These are phyloP conservation scores for Tuber brumale DNA, from an alignment of 495 filamentous ascomycete genomes.

Conservation along the genomic window DNA sequence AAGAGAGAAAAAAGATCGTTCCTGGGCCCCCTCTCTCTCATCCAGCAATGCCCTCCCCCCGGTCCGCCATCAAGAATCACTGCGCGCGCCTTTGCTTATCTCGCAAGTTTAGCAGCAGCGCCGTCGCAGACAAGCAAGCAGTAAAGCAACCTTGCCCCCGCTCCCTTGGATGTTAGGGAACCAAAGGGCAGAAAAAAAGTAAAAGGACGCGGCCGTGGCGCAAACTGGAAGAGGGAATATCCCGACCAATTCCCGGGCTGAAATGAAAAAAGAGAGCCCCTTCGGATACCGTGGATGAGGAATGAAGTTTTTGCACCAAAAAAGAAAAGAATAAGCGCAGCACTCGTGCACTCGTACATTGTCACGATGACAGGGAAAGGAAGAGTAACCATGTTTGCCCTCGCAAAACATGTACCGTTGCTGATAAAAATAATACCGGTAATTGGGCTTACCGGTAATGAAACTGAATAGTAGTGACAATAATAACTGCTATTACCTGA, in stretches of 20 bases:
- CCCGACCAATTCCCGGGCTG: constrained; percentile 18
- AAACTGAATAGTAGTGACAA: background rate
- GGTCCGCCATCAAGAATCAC: background rate
- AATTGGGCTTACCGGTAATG: background rate
- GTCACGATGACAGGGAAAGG: background rate
- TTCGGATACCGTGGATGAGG: background rate
- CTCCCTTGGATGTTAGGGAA: constrained; percentile 1
- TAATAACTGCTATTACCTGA: background rate
- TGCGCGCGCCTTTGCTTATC: background rate
- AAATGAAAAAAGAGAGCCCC: constrained; percentile 1
- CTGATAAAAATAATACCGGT: background rate
- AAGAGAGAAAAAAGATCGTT: background rate
- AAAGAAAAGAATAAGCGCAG: constrained; percentile 2
- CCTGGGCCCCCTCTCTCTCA: background rate
- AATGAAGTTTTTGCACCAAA: background rate
- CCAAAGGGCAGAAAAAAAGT: constrained; percentile 1
- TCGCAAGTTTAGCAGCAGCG: background rate
- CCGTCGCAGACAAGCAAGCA: background rate
- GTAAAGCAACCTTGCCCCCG: background rate
- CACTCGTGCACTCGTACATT: too few relatives aligned
- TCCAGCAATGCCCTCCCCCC: background rate
- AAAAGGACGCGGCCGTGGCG: constrained; percentile 20
- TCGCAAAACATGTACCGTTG: constrained; percentile 1
- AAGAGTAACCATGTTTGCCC: background rate
- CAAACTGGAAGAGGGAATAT: constrained; percentile 29